Percentiles rank a stretch among this genome's conserved stretches.
These are phyloP conservation scores for Alternaria viburni DNA, from an alignment of 2,329 filamentous ascomycete genomes.

Conservation along the genomic window DNA sequence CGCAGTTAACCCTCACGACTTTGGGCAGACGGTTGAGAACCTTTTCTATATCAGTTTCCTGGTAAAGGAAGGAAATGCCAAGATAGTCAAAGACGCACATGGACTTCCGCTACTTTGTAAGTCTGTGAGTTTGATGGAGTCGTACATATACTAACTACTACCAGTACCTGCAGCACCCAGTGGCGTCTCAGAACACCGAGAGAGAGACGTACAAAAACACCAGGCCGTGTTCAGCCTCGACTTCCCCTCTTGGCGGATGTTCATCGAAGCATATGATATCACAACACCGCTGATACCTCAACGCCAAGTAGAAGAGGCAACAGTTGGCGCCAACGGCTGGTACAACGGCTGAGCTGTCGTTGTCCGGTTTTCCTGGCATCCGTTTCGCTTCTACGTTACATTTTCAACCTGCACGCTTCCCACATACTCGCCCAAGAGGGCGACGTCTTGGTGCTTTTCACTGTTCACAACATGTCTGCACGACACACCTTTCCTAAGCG, in stretches of 20 bases:
- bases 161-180: constrained; percentile 55
- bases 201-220: constrained; percentile 63
- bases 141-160: constrained; percentile 6
- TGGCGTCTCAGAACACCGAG: constrained; percentile 60
- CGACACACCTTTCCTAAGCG: background rate
- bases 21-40: constrained; percentile 95
- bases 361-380: background rate
- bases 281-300: constrained; percentile 84
- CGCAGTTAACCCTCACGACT: constrained; percentile 86
- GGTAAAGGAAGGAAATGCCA: constrained; percentile 81
- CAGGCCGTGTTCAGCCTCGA: constrained; percentile 91
- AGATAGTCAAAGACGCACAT: constrained; percentile 74
- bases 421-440: background rate
- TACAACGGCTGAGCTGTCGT: constrained; percentile 18
- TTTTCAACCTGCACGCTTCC: background rate
- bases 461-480: background rate
- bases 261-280: constrained; percentile 79
- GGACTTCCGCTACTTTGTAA: constrained; percentile 81
- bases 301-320: constrained; percentile 53
- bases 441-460: background rate
- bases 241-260: constrained; percentile 79
- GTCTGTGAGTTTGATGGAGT: constrained; percentile 43
- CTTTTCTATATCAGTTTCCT: constrained; percentile 96
- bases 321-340: constrained; percentile 34
- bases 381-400: background rate